Percentiles rank a stretch among this genome's conserved stretches.
These are phyloP conservation scores for Pichia occidentalis DNA, from an alignment of 805 yeast genomes.

Conservation along the genomic window DNA sequence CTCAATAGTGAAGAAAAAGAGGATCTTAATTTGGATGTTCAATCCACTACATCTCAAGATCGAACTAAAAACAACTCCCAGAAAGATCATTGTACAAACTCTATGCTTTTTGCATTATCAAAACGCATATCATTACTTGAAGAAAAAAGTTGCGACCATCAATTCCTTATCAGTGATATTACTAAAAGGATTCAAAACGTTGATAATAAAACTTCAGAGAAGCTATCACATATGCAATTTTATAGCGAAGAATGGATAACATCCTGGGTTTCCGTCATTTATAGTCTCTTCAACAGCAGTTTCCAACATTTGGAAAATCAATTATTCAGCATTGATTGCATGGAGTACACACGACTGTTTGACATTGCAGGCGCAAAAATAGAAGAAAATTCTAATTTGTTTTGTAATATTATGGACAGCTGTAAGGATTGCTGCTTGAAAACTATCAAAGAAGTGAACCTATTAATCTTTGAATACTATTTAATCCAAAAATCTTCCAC, in stretches of 20 bases:
- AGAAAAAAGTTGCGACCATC: conserved; percentile 3
- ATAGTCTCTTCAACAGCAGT: conserved; percentile 24
- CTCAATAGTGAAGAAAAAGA: background rate
- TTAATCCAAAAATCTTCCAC: conserved; percentile 17
- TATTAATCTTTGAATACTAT: conserved; percentile 25
- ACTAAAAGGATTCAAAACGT: conserved; percentile 10
- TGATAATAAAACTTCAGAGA: conserved; percentile 8
- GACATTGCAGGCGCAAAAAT: conserved; percentile 21
- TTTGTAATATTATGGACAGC: conserved; percentile 17
- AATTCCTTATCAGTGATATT: conserved; percentile 11
- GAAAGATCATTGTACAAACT: no score
- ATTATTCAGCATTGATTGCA: conserved; percentile 21
- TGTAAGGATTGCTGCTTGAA: conserved; percentile 23
- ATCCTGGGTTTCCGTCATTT: conserved; percentile 27
- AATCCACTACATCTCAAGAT: background rate
- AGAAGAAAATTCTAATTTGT: conserved; percentile 18
- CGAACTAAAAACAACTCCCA: conserved; percentile 8
- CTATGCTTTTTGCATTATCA: conserved; percentile 18
- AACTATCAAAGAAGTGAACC: conserved; percentile 21
- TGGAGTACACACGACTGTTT: conserved; percentile 19
- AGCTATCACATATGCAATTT: conserved; percentile 12
- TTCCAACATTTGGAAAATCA: conserved; percentile 23
- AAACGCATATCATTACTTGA: conserved; percentile 13
- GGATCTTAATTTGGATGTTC: background rate
- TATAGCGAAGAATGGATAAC: conserved; percentile 21